Evolutionary conservation across 2,329 filamentous ascomycete species (phyloP).

Genomic region (Elsinoe ampelina): DNA sequence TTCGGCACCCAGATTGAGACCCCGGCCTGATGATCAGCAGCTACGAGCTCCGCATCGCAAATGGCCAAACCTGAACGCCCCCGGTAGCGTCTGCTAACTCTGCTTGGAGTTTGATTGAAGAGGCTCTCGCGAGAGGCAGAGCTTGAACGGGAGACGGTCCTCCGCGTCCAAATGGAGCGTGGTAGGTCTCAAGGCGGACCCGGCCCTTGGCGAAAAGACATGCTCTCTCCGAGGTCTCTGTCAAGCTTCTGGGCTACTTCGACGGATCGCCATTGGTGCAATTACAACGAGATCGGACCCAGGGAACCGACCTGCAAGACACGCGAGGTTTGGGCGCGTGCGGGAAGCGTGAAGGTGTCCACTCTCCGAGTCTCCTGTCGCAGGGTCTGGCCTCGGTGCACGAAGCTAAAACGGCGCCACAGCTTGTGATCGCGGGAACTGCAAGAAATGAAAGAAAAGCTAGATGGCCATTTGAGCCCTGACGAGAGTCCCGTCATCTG

Average conservation of each 20-base stretch:
- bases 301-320: neutral
- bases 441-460: neutral
- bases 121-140: neutral
- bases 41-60: conserved; percentile 4
- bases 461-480: neutral
- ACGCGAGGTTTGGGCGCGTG: neutral
- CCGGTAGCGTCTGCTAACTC: neutral
- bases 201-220: neutral
- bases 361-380: neutral
- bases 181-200: neutral
- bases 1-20: neutral
- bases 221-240: neutral
- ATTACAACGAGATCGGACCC: neutral
- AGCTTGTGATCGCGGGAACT: no score
- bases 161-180: conserved; percentile 3
- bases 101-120: neutral
- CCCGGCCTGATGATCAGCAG: conserved; percentile 1
- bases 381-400: neutral
- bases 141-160: neutral
- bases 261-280: conserved; percentile 1
- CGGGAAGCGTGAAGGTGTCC: neutral
- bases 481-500: neutral
- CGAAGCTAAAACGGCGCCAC: neutral
- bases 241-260: neutral
- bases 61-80: conserved; percentile 7